Evolutionary conservation across 306 rosid genomes (phyloP), one percentile per base, ranked within the genome.

Genomic region (apple (Malus domestica)): DNA sequence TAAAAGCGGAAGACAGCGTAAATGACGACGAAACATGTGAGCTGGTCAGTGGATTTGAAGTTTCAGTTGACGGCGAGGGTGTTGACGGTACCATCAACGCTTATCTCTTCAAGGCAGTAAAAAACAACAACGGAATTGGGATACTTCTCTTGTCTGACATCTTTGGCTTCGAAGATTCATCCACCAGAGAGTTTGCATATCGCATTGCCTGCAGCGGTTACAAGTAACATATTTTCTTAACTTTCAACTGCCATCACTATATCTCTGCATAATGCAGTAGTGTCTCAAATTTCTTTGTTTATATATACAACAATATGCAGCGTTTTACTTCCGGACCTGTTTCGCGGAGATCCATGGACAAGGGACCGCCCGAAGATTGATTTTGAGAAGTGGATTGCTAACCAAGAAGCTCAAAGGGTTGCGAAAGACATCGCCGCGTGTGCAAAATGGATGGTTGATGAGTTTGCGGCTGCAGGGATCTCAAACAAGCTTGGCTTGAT

Each of bases 121-220:
- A 93, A 79, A 93, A 93, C 58, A 93, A 93, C 65, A 93, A 93
- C 63, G 90, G 86, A 80, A 85, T 77, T 20, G 98, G 90, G 71
- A 85, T 90, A 61, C 84, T 90, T 81, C 95, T 93, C 69, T 85
- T 93, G 72, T 90, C 96, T 12, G 94, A 89, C 73, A 69, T 87
- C 72, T 89, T 77, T 64, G 96, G 96, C 5, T 93, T 86, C 42
- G 87, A 90, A 86, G 88, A 93, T 79, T 80, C 96, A 68, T 85
- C 89, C 69, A 85, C 94, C 0, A 86, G 91, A 80, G 93, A 93
- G 58, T 90, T 93, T 57, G 98, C 97, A 9, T 93, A 90, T 79
- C 96, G 88, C 3, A 77, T 85, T 67, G 95, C 96, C 22, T 93
- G 96, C 87, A 90, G 80, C 71, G 98, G 96, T 64, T 93, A 84